phyloP scores from a whole-genome alignment of 441 rosid species.

The Raphanus hybrid region DNA sequence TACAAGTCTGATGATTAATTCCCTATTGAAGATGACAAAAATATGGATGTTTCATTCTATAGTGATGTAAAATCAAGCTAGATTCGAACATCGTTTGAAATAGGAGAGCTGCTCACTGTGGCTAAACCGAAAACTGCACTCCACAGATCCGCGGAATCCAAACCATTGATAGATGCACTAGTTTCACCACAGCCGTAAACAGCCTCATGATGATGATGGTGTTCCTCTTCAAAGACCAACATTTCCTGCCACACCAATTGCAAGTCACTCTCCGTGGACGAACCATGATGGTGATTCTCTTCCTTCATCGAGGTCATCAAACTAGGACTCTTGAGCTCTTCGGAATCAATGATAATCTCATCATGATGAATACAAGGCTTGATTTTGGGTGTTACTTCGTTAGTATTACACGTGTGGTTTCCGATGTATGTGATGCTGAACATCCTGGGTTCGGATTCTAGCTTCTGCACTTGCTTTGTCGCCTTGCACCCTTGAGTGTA shows the following conservation, averaged over 20 bases:
- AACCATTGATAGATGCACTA: constrained; percentile 25
- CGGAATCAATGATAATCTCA: constrained; percentile 42
- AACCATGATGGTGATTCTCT: constrained; percentile 28
- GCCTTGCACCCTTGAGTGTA: constrained; percentile 70
- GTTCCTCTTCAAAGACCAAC: constrained; percentile 4
- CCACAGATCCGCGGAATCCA: constrained; percentile 31
- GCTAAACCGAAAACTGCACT: constrained; percentile 20
- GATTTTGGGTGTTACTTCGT: constrained; percentile 10
- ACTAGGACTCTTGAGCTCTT: constrained; percentile 39
- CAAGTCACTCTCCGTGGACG: constrained; percentile 15
- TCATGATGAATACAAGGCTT: constrained; percentile 33
- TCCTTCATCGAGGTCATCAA: constrained; percentile 14
- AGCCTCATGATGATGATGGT: constrained; percentile 32
- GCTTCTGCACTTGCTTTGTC: constrained; percentile 75
- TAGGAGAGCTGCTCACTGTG: constrained; percentile 22
- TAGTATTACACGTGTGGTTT: constrained; percentile 59
- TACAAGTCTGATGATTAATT: constrained; percentile 18
- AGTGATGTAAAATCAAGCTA: constrained; percentile 23
- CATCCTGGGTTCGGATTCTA: constrained; percentile 52
- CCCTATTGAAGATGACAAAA: constrained; percentile 7
- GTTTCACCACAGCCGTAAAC: constrained; percentile 21
- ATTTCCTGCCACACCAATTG: constrained; percentile 30
- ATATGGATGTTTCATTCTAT: constrained; percentile 29
- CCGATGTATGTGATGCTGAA: constrained; percentile 62
- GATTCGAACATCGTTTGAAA: constrained; percentile 14